Conservation (phyloP, 176 grass and related monocot species). For the Juncus effusus region DNA sequence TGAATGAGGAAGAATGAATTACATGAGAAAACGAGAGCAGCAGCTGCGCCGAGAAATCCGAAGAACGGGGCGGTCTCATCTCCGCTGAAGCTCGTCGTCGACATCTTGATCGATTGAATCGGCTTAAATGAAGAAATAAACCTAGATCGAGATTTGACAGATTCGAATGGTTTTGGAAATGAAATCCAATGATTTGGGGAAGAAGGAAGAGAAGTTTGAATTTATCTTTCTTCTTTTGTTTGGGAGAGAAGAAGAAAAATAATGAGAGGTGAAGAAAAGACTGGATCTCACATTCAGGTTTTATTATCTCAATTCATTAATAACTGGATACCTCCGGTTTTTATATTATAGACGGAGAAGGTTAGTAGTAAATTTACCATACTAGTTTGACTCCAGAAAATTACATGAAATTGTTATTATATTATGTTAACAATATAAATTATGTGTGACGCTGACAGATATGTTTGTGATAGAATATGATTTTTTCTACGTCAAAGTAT, state of each 20-base stretch:
- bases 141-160: slow-evolving; percentile 20
- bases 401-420: no score
- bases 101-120: slow-evolving; percentile 16
- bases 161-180: slow-evolving; percentile 5
- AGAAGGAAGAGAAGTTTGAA: slow-evolving; percentile 7
- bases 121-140: not conserved
- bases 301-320: not conserved
- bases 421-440: no score
- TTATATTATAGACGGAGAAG: not conserved
- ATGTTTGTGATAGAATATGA: no score
- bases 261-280: not conserved
- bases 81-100: slow-evolving; percentile 40
- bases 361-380: not conserved
- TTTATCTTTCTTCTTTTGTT: not conserved
- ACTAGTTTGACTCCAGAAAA: no score
- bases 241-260: slow-evolving; percentile 5
- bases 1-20: not conserved
- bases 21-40: slow-evolving; percentile 60
- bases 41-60: slow-evolving; percentile 60
- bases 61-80: slow-evolving; percentile 71
- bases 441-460: no score
- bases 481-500: no score
- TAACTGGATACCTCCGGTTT: not conserved
- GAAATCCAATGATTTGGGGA: slow-evolving; percentile 10
- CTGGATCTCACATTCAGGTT: not conserved